Base-by-base conservation (phyloP, 2,329 filamentous ascomycete genomes). In the Meredithiella fracta region DNA sequence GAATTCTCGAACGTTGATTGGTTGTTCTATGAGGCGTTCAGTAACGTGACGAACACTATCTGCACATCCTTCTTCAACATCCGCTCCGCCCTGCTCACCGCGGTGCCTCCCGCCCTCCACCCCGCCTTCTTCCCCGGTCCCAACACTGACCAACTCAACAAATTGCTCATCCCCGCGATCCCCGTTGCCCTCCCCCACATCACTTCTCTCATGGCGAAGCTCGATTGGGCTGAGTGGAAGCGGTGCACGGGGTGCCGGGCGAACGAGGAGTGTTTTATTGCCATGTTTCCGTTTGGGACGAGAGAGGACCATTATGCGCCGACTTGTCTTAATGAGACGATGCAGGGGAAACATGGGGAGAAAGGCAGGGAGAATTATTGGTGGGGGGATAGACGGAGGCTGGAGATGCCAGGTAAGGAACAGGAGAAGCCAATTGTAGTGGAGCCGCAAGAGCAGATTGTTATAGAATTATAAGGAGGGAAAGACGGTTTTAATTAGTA, bases 171-270 rank as follows among this genome's bases (percentile, higher is more conserved):
- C 26, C 53, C 57, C 2, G 57, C 50, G 3, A 57, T 62, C 0
- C 44, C 38, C 34, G 20, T 14, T 14, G 61, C 58, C 3, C 56
- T 58, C 1, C 26, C 29, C 17, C 53, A 62, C 5, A 53, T 67
- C 6, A 59, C 56, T 15, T 34, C 53, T 0, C 55, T 84, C 15
- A 71, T 75, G 20, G 59, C 65, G 1, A 74, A 73, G 57, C 67
- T 85, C 1, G 69, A 70, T 5, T 85, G 81, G 81, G 72, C 76
- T 2, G 71, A 66, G 0, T 83, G 78, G 78, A 80, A 77, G 61
- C 69, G 73, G 52, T 78, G 78, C 53, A 67, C 69, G 5, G 69
- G 70, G 0, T 84, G 81, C 62, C 64, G 62, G 0, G 68, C 70
- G 6, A 70, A 77, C 47, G 73, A 83, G 64, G 65, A 80, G 2